Evolutionary conservation across 768 basidiomycete genomes (phyloP), one percentile per base, ranked within the genome.

Genomic region (Boletales sp.): DNA sequence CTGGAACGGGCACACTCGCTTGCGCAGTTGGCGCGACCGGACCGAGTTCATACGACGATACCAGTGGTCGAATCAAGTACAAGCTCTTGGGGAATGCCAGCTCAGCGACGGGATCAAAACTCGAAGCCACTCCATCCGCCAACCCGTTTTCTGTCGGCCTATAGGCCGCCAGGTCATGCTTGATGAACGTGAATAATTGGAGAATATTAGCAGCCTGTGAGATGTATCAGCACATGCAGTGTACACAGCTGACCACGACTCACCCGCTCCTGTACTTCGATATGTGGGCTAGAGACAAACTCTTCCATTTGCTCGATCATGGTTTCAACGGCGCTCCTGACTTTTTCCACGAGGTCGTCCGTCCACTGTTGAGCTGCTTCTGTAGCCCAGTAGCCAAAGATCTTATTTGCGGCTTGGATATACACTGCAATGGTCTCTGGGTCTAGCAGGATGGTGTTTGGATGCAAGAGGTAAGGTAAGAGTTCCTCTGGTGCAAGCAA

Each of bases 181-280:
- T 76, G 44, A 94, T 79, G 58, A 94, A 89, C 2, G 75, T 76
- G 63, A 91, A 84, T 2, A 94, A 69, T 57, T 90, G 84, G 9
- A 83, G 66, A 30, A 83, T 75, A 56, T 93, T 90, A 17, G 89
- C 85, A n/a, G 91, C 90, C 91, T 94, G 53, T 35, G 12, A 14
- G 36, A 6, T 28, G 18, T 49, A 36, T 46, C 40, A 33, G 35
- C 49, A 34, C 50, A 53, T 50, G 21, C n/a, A 46, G 19, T n/a
- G 17, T 8, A 13, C 8, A 18, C 9, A 14, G 41, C 6, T 1
- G 34, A 39, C 28, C 30, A 32, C 9, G 28, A 72, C 84, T 55
- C 55, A 91, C 92, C 61, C 95, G 77, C 68, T 98, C 94, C 70
- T 96, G 94, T 11, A 97, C 86, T 61, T 97, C 95, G 41, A 93